Conservation (phyloP, 1,284 basidiomycete genomes). For the Inonotus hispidus region DNA sequence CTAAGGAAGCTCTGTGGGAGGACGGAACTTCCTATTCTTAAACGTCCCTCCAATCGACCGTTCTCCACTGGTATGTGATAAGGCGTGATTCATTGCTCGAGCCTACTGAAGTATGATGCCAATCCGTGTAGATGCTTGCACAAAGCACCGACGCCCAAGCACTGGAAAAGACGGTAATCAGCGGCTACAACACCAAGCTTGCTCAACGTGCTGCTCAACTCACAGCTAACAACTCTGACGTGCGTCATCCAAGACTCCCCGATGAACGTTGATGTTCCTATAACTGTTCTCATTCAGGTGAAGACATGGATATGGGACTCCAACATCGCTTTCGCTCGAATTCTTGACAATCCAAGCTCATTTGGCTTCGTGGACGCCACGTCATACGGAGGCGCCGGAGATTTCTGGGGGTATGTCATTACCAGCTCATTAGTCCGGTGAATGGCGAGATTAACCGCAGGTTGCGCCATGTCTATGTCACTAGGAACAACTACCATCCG, state of each 20-base stretch:
- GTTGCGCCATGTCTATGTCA: not conserved
- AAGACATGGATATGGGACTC: conserved; percentile 48
- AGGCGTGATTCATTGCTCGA: not conserved
- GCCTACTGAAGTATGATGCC: not conserved
- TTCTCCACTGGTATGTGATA: conserved; percentile 40
- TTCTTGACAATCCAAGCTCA: conserved; percentile 41
- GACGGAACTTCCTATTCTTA: conserved; percentile 53
- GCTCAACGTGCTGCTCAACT: conserved; percentile 35
- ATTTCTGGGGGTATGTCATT: conserved; percentile 51
- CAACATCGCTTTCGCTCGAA: conserved; percentile 43
- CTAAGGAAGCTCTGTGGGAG: conserved; percentile 37
- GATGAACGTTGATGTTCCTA: not conserved
- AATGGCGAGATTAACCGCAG: not conserved
- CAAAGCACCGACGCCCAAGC: conserved; percentile 38
- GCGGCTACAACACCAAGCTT: conserved; percentile 45
- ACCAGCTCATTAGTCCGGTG: conserved; percentile 1
- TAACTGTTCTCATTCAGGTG: conserved; percentile 30
- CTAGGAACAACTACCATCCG: conserved; percentile 45
- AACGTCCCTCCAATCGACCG: conserved; percentile 53
- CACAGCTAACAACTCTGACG: conserved; percentile 39
- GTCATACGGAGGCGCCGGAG: conserved; percentile 40
- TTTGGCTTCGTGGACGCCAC: conserved; percentile 51
- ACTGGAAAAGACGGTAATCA: conserved; percentile 42
- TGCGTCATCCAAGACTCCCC: conserved; percentile 22
- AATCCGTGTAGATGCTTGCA: conserved; percentile 40